A percentile compares a stretch with the other conserved stretches of the same genome.
phyloP scores from a whole-genome alignment of 306 rosid genomes.

The Trifolium pratense region DNA sequence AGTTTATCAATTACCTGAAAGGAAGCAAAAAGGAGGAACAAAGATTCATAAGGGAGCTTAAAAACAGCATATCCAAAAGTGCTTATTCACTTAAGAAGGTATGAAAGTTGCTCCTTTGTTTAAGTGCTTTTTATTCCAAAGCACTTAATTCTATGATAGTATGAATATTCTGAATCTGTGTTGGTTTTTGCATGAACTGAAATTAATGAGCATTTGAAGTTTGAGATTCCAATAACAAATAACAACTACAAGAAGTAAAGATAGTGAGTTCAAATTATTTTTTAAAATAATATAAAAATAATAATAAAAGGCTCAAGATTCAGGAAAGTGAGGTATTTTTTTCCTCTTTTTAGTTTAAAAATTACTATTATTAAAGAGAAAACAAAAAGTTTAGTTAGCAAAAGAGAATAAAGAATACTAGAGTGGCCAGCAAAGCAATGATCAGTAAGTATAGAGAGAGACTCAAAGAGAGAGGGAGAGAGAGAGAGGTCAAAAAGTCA shows the following conservation, averaged over 20 bases:
- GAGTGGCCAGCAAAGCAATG: constrained; percentile 49
- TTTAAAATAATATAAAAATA: not conserved
- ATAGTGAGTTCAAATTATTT: constrained; percentile 32
- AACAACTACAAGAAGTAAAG: constrained; percentile 35
- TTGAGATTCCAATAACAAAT: constrained; percentile 14
- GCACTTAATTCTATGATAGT: too few relatives aligned
- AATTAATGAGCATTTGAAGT: constrained; percentile 42
- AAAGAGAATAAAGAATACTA: constrained; percentile 36
- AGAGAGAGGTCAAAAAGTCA: constrained; percentile 2
- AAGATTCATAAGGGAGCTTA: constrained; percentile 43
- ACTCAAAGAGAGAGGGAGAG: not conserved
- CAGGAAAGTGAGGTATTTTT: constrained; percentile 39
- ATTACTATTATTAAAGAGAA: not conserved
- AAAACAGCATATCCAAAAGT: constrained; percentile 36
- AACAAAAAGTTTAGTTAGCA: constrained; percentile 37
- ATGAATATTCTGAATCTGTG: too few relatives aligned
- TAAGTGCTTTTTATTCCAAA: constrained; percentile 2
- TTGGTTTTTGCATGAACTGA: constrained; percentile 34
- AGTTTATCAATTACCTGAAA: constrained; percentile 45
- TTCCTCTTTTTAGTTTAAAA: not conserved
- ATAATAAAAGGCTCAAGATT: constrained; percentile 29
- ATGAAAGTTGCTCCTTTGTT: constrained; percentile 5
- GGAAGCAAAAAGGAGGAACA: constrained; percentile 34
- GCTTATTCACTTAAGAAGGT: constrained; percentile 45
- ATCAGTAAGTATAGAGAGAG: not conserved